Conservation (phyloP, 108 stramenopile genomes). For the Nannochloropsis gaditana region DNA sequence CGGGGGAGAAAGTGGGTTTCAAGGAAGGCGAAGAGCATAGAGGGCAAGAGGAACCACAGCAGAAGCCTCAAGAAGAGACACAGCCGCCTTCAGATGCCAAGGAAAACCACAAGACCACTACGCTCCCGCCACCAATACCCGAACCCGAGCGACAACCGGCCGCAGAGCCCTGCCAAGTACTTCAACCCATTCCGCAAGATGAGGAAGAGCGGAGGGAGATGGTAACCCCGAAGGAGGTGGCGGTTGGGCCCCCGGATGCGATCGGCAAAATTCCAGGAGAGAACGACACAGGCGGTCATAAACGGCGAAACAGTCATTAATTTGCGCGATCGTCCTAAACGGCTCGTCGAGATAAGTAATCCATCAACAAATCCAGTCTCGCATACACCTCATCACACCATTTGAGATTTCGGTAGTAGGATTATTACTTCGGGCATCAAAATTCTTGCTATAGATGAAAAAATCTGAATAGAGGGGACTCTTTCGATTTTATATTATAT, state of each 20-base stretch:
- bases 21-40: neutral
- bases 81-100: neutral
- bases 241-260: neutral
- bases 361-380: too few relatives aligned
- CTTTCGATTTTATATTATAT: neutral
- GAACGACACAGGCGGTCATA: neutral
- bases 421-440: too few relatives aligned
- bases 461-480: neutral
- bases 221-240: neutral
- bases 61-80: neutral
- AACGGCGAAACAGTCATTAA: neutral
- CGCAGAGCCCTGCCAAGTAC: neutral
- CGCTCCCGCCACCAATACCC: neutral
- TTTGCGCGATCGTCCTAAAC: too few relatives aligned
- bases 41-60: neutral
- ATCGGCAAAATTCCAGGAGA: neutral
- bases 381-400: too few relatives aligned
- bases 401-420: too few relatives aligned
- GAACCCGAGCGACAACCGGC: neutral
- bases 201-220: neutral
- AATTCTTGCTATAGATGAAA: neutral
- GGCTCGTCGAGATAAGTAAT: too few relatives aligned
- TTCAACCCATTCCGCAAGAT: neutral
- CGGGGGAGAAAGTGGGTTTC: neutral
- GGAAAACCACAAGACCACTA: neutral